Conservation (phyloP, 768 basidiomycete genomes). For the Boletellus emodensis region DNA sequence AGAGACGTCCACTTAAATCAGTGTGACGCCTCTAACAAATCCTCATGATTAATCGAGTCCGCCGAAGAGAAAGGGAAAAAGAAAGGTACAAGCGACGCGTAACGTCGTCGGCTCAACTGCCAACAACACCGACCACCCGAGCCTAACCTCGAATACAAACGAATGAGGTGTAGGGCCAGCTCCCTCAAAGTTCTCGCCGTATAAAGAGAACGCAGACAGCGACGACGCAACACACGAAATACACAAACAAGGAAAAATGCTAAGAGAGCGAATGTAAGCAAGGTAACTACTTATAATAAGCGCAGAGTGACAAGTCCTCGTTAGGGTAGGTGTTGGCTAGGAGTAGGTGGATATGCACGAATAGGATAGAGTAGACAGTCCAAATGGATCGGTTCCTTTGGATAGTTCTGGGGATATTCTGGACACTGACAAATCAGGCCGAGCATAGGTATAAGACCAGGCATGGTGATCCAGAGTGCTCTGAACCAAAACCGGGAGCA, state of each 20-base stretch:
- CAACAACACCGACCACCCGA: too few relatives aligned
- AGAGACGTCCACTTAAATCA: neutral
- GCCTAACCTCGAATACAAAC: too few relatives aligned
- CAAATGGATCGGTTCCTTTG: conserved; percentile 14
- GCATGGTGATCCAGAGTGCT: conserved; percentile 5
- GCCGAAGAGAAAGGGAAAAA: conserved; percentile 6
- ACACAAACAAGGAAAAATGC: conserved; percentile 17
- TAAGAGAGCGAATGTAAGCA: conserved; percentile 24
- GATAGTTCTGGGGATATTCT: conserved; percentile 23
- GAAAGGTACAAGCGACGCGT: conserved; percentile 19
- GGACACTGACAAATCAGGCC: conserved; percentile 22
- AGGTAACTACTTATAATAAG: conserved; percentile 27
- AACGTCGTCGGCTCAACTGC: conserved; percentile 9
- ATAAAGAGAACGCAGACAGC: neutral
- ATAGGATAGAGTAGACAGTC: conserved; percentile 24
- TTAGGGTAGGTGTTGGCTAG: conserved; percentile 19
- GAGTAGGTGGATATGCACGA: conserved; percentile 19
- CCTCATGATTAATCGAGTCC: conserved; percentile 18
- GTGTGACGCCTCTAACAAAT: conserved; percentile 9
- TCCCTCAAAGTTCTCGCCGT: neutral
- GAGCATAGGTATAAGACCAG: conserved; percentile 6
- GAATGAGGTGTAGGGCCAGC: too few relatives aligned
- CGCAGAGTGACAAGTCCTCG: conserved; percentile 22
- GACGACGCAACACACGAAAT: conserved; percentile 8
- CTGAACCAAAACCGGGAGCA: neutral